Base-by-base conservation (phyloP, 1,139 yeast species). In the Saccharomyces hybrid region DNA sequence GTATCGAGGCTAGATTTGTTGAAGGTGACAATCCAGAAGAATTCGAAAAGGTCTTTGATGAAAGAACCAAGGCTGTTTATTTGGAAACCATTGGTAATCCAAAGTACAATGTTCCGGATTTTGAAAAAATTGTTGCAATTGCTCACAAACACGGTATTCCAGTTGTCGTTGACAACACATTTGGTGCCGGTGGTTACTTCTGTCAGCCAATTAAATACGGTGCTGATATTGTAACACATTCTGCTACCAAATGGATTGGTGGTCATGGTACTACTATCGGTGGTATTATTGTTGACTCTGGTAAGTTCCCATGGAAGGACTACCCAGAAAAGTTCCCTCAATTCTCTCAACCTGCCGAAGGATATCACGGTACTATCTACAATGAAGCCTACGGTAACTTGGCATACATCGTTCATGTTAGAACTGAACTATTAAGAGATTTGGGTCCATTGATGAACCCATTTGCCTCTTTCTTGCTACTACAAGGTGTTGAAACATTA, bases 181-280 rank as follows among this genome's bases (percentile, higher is more conserved):
- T 91, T 66, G 98, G 97, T 69, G 97, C 97, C 49, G 97, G 96
- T 72, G 98, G 98, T 52, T 90, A 75, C 77, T 80, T 88, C 65
- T 80, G 89, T 59, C 84, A 81, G 65, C 99, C 99, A 60, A 73
- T 93, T 63, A 87, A 86, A 59, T 87, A 81, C 66, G 98, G 98
- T 62, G 98, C 89, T 48, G 96, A 89, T 69, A 86, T 89, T 59
- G 80, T 82, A 34, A 78, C 80, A 27, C 97, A 91, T 73, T 90
- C 97, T 55, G 97, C 97, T 54, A 93, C 98, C 55, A 93, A 93
- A 74, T 93, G 97, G 97, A 90, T 93, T 63, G 96, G 96, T 62
- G 99, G 97, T 58, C 98, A 91, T 70, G 98, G 98, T 69, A 90
- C 90, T 57, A 88, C 97, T 52, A 84, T 93, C 71, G 97, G 88